Conservation (phyloP, 1,284 basidiomycete genomes). For the Microbotryum saponariae region DNA sequence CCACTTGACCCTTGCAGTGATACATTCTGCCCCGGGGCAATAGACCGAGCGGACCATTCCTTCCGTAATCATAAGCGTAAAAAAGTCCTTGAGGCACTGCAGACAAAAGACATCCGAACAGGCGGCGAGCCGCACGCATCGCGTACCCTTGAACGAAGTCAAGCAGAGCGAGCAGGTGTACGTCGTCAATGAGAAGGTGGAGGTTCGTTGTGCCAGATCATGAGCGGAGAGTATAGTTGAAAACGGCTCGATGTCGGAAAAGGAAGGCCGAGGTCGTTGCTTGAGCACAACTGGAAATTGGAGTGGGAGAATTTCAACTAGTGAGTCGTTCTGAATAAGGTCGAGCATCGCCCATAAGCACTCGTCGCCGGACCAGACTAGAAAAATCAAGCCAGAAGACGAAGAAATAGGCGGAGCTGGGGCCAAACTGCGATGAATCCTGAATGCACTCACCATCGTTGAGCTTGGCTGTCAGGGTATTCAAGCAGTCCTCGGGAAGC, state of each 20-base stretch:
- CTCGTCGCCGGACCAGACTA: not conserved
- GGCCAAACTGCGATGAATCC: not conserved
- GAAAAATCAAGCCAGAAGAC: not conserved
- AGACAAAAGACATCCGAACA: slow-evolving; percentile 68
- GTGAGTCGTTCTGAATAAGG: not conserved
- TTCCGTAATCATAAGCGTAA: slow-evolving; percentile 63
- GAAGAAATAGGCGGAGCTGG: not conserved
- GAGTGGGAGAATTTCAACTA: not conserved
- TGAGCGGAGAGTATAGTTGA: slow-evolving; percentile 4
- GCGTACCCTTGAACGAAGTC: slow-evolving; percentile 57
- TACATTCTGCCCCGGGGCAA: slow-evolving; percentile 55
- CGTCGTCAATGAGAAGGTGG: slow-evolving; percentile 51
- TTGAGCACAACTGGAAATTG: not conserved
- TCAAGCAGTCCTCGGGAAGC: not conserved
- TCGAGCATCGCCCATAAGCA: not conserved
- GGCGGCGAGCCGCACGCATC: slow-evolving; percentile 53
- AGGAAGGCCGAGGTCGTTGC: not conserved
- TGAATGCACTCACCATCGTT: not conserved
- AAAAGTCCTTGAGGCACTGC: slow-evolving; percentile 61
- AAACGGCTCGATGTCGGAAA: not conserved
- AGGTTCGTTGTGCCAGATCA: slow-evolving; percentile 6
- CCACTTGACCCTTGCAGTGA: slow-evolving; percentile 9
- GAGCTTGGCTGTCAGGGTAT: not conserved
- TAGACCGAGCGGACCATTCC: slow-evolving; percentile 60
- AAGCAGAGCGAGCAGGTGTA: slow-evolving; percentile 64